Evolutionary conservation across 345 rosid genomes (phyloP).

Genomic region (Dimocarpus longan): DNA sequence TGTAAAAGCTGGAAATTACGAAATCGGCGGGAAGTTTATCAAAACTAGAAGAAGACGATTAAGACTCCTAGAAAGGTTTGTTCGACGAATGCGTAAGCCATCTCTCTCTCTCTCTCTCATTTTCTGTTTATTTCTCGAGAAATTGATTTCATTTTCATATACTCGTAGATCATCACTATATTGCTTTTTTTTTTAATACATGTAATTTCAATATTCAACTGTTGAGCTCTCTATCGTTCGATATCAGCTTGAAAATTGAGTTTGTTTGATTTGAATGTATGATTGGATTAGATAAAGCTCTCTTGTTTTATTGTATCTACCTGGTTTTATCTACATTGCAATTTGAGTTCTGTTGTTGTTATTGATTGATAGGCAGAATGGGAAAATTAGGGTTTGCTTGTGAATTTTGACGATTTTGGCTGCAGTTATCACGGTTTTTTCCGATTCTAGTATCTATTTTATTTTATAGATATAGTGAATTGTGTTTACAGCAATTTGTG

Average conservation of each 20-base stretch:
- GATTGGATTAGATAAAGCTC: background rate
- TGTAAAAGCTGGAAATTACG: background rate
- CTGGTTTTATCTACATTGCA: background rate
- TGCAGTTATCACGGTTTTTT: background rate
- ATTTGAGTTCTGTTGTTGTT: background rate
- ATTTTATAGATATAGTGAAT: background rate
- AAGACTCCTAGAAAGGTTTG: background rate
- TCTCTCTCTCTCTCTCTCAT: background rate
- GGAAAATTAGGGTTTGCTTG: background rate
- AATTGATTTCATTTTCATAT: background rate
- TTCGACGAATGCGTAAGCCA: background rate
- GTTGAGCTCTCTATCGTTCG: background rate
- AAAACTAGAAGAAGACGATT: background rate
- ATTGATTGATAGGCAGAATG: background rate
- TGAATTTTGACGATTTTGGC: background rate
- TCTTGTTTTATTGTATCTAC: background rate
- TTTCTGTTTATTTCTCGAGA: conserved; percentile 10
- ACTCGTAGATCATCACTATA: background rate
- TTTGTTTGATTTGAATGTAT: background rate
- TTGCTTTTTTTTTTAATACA: background rate
- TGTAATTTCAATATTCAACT: background rate
- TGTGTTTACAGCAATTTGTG: background rate
- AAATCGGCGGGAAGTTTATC: conserved; percentile 9
- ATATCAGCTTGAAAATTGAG: background rate
- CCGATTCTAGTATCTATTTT: background rate